Conservation (phyloP, 148 eudicot species). For the Persicaria maculosa region DNA sequence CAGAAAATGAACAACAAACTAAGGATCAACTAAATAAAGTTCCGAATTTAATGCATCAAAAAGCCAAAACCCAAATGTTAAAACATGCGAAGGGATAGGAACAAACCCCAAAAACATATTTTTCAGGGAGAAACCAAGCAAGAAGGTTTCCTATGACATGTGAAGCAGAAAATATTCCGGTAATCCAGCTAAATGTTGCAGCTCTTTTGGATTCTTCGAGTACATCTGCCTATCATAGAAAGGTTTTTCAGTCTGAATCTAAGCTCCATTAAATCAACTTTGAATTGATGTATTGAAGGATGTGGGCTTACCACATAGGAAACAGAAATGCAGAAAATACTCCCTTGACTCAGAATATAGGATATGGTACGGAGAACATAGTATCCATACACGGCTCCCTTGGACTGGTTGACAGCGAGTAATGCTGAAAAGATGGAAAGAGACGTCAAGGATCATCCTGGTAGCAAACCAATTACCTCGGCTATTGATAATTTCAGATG, state of each 20-base stretch:
- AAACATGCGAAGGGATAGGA: not conserved
- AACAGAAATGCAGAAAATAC: conserved; percentile 85
- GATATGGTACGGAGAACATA: conserved; percentile 68
- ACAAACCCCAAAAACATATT: conserved; percentile 62
- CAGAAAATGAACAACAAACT: not conserved
- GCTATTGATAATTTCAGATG: too few species aligned
- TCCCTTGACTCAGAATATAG: conserved; percentile 74
- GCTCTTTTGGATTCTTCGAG: conserved; percentile 57
- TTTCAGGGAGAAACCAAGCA: conserved; percentile 78
- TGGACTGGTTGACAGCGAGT: conserved; percentile 57
- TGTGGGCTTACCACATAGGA: conserved; percentile 71
- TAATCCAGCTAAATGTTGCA: conserved; percentile 80
- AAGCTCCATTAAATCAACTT: not conserved
- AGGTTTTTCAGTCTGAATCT: not conserved
- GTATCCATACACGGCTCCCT: conserved; percentile 59
- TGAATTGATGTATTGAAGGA: not conserved
- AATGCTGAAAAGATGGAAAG: conserved; percentile 43
- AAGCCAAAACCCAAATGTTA: not conserved
- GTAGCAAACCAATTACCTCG: not conserved
- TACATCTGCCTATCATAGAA: conserved; percentile 59
- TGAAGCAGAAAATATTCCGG: conserved; percentile 72
- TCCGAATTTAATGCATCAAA: not conserved
- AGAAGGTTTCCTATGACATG: conserved; percentile 71
- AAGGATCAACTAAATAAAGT: too few species aligned
- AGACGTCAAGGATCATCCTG: not conserved